phyloP scores from a whole-genome alignment of 352 stramenopile genomes.

The Phytopythium helicoides region DNA sequence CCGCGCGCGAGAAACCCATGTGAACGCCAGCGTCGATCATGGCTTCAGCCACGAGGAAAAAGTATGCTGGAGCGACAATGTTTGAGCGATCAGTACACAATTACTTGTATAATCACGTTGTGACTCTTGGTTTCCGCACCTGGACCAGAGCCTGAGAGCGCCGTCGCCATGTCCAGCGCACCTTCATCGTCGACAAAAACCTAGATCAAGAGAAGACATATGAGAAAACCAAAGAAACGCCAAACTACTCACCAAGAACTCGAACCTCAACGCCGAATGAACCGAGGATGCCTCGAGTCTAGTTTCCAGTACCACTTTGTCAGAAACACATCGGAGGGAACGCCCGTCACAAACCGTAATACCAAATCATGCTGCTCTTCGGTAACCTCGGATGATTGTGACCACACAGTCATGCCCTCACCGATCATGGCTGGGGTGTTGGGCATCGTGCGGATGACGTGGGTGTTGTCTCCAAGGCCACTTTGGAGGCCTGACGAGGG shows the following conservation, averaged over 20 bases:
- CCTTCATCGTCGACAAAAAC: constrained; percentile 94
- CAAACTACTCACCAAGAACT: background rate
- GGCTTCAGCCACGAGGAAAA: constrained; percentile 94
- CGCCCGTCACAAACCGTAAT: background rate
- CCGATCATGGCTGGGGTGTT: constrained; percentile 96
- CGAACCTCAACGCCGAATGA: constrained; percentile 89
- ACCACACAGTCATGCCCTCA: constrained; percentile 95
- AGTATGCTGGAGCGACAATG: constrained; percentile 79
- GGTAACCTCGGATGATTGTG: constrained; percentile 68
- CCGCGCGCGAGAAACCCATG: constrained; percentile 93
- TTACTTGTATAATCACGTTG: background rate
- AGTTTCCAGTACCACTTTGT: background rate
- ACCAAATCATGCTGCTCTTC: constrained; percentile 69
- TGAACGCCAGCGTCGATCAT: constrained; percentile 96
- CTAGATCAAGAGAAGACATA: no score
- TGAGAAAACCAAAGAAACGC: background rate
- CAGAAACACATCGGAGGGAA: background rate
- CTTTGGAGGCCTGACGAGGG: constrained; percentile 39
- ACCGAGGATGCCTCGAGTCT: constrained; percentile 85
- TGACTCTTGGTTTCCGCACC: constrained; percentile 18
- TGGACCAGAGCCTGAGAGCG: constrained; percentile 91
- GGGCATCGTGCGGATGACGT: constrained; percentile 93
- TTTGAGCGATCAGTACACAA: background rate
- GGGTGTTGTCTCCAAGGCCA: constrained; percentile 55
- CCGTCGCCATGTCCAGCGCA: constrained; percentile 94